These are phyloP conservation scores for Teratosphaeria pseudoeucalypti DNA, from an alignment of 2,329 filamentous ascomycete species.

Conservation along the genomic window DNA sequence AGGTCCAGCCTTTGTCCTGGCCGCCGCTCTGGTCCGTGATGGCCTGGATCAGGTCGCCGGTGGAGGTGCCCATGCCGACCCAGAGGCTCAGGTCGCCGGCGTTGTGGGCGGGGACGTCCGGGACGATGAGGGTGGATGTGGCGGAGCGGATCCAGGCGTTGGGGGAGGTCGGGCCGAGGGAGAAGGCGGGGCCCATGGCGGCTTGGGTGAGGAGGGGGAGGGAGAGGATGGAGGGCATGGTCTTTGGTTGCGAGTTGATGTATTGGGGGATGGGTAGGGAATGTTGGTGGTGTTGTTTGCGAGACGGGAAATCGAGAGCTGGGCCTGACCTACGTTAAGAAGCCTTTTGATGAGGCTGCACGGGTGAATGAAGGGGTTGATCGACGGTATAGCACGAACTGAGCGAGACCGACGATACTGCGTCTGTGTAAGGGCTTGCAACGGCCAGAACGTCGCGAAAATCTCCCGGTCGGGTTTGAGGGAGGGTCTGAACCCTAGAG, in stretches of 20 bases:
- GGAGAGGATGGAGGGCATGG: neutral
- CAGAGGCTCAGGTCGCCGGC: constrained; percentile 34
- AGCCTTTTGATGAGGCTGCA: too few relatives aligned
- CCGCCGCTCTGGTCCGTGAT: constrained; percentile 24
- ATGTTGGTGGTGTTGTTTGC: too few relatives aligned
- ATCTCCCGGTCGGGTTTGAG: too few relatives aligned
- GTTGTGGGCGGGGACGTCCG: constrained; percentile 28
- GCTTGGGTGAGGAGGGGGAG: neutral
- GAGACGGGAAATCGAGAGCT: too few relatives aligned
- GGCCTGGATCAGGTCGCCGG: constrained; percentile 39
- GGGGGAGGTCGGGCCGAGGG: constrained; percentile 33
- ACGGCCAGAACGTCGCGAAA: too few relatives aligned
- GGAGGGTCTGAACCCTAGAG: too few relatives aligned
- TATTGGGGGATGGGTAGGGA: too few relatives aligned
- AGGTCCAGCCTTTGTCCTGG: neutral
- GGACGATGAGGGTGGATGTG: constrained; percentile 35
- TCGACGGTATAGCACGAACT: too few relatives aligned
- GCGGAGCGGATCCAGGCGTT: constrained; percentile 36
- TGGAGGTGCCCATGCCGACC: constrained; percentile 40
- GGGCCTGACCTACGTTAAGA: too few relatives aligned
- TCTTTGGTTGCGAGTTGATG: neutral
- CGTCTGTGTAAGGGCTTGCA: too few relatives aligned
- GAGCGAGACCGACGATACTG: too few relatives aligned
- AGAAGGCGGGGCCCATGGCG: constrained; percentile 21
- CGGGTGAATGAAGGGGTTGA: too few relatives aligned